Conservation (phyloP, 495 filamentous ascomycete genomes). For the Physcia stellaris region DNA sequence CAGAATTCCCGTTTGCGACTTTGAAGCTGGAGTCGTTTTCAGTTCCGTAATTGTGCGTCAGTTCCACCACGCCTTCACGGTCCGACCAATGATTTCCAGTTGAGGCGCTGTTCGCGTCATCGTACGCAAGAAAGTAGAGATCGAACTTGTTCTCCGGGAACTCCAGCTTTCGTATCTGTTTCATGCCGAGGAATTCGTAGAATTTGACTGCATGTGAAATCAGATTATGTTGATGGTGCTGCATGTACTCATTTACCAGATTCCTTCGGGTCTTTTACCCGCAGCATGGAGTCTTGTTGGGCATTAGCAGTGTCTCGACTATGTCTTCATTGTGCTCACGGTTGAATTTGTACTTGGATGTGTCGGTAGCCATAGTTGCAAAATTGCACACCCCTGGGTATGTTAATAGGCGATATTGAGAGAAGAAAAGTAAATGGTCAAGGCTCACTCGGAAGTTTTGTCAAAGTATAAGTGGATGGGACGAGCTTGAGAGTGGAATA, state of each 20-base stretch:
- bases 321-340: constrained; percentile 30
- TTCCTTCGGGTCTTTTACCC: constrained; percentile 85
- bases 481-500: background rate
- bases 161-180: constrained; percentile 60
- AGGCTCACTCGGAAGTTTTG: background rate
- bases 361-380: constrained; percentile 58
- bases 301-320: constrained; percentile 5
- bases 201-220: constrained; percentile 52
- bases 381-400: background rate
- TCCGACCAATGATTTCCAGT: constrained; percentile 56
- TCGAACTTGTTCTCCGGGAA: constrained; percentile 76
- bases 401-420: background rate
- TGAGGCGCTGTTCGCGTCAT: constrained; percentile 46
- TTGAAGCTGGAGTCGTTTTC: constrained; percentile 74
- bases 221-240: background rate
- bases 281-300: constrained; percentile 49
- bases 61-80: constrained; percentile 79
- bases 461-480: background rate
- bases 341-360: constrained; percentile 76
- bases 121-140: constrained; percentile 73
- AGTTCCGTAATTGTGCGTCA: constrained; percentile 95
- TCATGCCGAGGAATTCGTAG: constrained; percentile 89
- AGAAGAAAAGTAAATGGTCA: background rate
- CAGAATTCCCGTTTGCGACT: constrained; percentile 76
- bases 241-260: constrained; percentile 35